A percentile compares a stretch with the other conserved stretches of the same genome.
Evolutionary conservation across 768 basidiomycete species (phyloP).

Genomic region (Termitomyces sp.): DNA sequence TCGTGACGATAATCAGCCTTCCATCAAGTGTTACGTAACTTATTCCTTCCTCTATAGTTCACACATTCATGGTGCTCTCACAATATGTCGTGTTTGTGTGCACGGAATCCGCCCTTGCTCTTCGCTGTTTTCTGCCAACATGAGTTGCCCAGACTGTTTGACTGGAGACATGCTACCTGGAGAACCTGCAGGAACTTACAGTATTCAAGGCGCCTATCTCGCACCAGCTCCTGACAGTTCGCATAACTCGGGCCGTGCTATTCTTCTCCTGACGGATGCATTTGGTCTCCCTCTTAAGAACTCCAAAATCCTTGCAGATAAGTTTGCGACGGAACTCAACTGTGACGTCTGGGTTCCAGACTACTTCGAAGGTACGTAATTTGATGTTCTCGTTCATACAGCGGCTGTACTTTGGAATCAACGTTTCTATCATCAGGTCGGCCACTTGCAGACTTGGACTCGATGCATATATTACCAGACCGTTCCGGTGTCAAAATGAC

Average conservation of each 20-base stretch:
- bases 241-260: conserved; percentile 24
- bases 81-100: neutral
- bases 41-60: neutral
- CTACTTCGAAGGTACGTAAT: conserved; percentile 42
- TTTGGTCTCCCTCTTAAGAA: conserved; percentile 53
- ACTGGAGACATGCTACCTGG: conserved; percentile 42
- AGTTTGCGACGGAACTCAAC: conserved; percentile 37
- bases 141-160: conserved; percentile 33
- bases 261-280: conserved; percentile 52
- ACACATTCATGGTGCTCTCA: neutral
- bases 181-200: conserved; percentile 36
- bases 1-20: no score
- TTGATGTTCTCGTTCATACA: neutral
- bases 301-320: conserved; percentile 53
- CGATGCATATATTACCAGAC: conserved; percentile 21
- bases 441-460: conserved; percentile 21
- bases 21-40: neutral
- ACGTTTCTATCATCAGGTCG: conserved; percentile 16
- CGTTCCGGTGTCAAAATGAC: conserved; percentile 27
- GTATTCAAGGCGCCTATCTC: conserved; percentile 38
- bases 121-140: neutral
- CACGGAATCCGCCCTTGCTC: neutral
- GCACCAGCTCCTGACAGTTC: conserved; percentile 18
- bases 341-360: conserved; percentile 67
- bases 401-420: neutral